phyloP scores from a whole-genome alignment of 805 yeast genomes.

The Wickerhamiella spandovensis region DNA sequence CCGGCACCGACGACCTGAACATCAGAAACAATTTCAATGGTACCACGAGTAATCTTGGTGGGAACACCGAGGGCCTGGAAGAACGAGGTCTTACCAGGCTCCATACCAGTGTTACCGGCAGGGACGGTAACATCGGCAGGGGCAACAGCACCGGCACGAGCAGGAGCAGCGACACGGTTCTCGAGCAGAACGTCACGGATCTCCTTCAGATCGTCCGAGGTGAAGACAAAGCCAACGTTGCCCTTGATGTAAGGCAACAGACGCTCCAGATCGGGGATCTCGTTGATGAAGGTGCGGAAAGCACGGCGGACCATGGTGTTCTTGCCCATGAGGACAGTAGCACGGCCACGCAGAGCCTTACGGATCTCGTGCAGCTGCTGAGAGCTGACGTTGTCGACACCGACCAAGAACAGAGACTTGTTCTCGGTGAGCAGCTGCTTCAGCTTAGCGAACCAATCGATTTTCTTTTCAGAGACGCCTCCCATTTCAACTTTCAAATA shows the following conservation, averaged over 20 bases:
- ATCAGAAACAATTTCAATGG: constrained; percentile 96
- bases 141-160: constrained; percentile 99
- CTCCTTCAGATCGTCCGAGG: constrained; percentile 85
- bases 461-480: constrained; percentile 97
- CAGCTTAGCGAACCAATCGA: constrained; percentile 87
- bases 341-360: constrained; percentile 89
- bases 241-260: constrained; percentile 91
- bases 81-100: constrained; percentile 99
- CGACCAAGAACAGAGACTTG: constrained; percentile 97
- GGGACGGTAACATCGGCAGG: constrained; percentile 96
- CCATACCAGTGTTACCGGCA: constrained; percentile 99
- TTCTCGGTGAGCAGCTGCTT: constrained; percentile 90
- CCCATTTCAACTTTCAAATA: constrained; percentile 86
- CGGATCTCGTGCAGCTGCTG: constrained; percentile 99
- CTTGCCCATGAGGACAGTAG: constrained; percentile 98
- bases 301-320: constrained; percentile 99
- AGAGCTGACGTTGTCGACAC: constrained; percentile 99
- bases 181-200: constrained; percentile 77
- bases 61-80: constrained; percentile 99
- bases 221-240: constrained; percentile 99
- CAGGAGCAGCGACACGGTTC: constrained; percentile 99
- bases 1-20: constrained; percentile 87
- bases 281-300: constrained; percentile 86
- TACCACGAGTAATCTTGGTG: constrained; percentile 99
- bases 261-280: constrained; percentile 92